Percentiles rank a stretch among this genome's conserved stretches.
Evolutionary conservation across 1,284 basidiomycete genomes (phyloP).

Genomic region (Ceratorhiza oryzae-sativae): DNA sequence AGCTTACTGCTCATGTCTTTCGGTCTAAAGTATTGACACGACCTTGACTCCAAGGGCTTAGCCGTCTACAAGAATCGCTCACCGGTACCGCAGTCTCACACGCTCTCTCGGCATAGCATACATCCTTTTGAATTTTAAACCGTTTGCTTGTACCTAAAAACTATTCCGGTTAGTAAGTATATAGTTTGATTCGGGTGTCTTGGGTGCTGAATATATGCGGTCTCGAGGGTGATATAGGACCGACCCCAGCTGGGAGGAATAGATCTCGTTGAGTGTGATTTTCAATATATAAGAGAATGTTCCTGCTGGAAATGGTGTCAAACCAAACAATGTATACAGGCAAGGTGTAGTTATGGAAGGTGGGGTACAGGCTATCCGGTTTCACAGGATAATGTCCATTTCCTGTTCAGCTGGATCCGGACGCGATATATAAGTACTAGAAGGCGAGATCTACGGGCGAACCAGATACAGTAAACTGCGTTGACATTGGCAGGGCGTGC

Average conservation of each 20-base stretch:
- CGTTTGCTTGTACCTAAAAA: background rate
- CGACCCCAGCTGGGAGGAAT: background rate
- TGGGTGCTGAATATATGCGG: background rate
- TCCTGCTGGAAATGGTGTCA: slow-evolving; percentile 21
- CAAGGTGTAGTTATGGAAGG: slow-evolving; percentile 13
- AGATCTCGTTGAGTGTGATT: background rate
- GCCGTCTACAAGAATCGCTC: background rate
- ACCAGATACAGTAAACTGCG: background rate
- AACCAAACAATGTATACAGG: slow-evolving; percentile 31
- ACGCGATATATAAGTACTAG: slow-evolving; percentile 21
- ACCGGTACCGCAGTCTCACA: background rate
- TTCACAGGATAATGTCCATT: slow-evolving; percentile 27
- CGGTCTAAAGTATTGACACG: background rate
- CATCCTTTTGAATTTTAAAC: background rate
- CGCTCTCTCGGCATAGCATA: background rate
- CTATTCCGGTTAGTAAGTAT: background rate
- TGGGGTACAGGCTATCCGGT: slow-evolving; percentile 23
- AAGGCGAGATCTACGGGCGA: slow-evolving; percentile 8
- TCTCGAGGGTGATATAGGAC: too few relatives aligned
- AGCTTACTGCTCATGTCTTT: background rate
- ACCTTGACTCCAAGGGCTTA: too few relatives aligned
- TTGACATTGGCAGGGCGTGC: slow-evolving; percentile 10
- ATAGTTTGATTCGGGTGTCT: background rate
- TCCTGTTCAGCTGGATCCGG: slow-evolving; percentile 17
- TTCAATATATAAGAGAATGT: slow-evolving; percentile 36